These are phyloP conservation scores for Diaporthe helianthi DNA, from an alignment of 2,329 filamentous ascomycete genomes.

Conservation along the genomic window DNA sequence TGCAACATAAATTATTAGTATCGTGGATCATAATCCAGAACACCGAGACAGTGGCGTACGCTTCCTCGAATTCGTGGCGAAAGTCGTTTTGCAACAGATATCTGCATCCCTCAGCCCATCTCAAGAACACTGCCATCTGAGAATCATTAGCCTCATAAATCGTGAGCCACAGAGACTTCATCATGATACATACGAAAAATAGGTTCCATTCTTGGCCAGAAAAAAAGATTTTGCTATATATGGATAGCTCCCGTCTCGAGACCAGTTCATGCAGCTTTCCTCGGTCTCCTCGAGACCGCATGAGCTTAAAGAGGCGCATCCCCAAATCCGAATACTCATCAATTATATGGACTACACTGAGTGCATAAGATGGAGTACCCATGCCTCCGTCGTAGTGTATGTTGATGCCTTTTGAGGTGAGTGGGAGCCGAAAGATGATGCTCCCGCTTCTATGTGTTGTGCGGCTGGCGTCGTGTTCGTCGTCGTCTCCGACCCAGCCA, in stretches of 20 bases:
- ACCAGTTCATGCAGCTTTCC: neutral
- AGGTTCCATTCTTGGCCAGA: neutral
- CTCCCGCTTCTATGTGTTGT: neutral
- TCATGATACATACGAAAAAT: neutral
- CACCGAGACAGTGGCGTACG: neutral
- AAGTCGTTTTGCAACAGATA: neutral
- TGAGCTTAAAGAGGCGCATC: fast-evolving
- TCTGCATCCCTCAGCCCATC: conserved; percentile 4
- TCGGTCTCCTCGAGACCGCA: neutral
- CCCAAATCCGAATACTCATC: fast-evolving
- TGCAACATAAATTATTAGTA: neutral
- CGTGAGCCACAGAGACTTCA: neutral
- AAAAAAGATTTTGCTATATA: neutral
- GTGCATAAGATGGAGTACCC: neutral
- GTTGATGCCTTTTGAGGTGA: neutral
- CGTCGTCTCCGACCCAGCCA: neutral
- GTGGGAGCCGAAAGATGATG: neutral
- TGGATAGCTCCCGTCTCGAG: neutral
- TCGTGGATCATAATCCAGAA: too few relatives aligned
- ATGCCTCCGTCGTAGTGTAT: neutral
- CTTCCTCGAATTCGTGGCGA: neutral
- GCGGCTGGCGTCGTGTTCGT: neutral
- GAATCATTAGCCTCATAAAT: neutral
- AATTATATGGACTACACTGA: neutral
- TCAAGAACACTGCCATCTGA: neutral